Evolutionary conservation across 805 yeast species (phyloP), one percentile per base, ranked within the genome.

Genomic region (Nakazawaea populi): DNA sequence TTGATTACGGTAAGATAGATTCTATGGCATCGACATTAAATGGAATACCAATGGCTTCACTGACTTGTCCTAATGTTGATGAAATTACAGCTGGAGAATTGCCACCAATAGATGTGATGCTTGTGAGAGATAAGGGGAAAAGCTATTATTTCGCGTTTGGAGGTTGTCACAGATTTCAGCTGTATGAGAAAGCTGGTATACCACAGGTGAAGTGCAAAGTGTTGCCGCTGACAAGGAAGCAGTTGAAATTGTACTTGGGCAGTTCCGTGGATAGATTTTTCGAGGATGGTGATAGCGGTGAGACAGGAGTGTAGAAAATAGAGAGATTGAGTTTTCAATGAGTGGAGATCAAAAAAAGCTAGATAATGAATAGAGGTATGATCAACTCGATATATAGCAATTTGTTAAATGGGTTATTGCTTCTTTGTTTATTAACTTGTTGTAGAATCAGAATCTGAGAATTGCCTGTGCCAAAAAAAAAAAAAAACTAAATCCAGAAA

Each of bases 111-210:
- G 96, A 89, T 64, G 89, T 89, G 0, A 67, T 89, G 55, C 74
- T 75, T 37, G 87, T 88, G 2, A 72, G 83, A 42, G 85, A 85
- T 41, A 63, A 76, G 6, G 92, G 89, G 1, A 67, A 77, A 46
- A 73, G 67, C 37, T 76, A 75, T 63, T 88, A 84, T 60, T 88
- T 87, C 66, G 95, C 91, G 1, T 89, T 89, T 67, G 96, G 96
- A 6, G 96, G 96, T 0, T 89, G 96, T 62, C 96, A 89, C 62
- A 67, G 96, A 55, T 85, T 89, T 57, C 96, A 89, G 64, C 96
- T 96, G 0, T 89, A 89, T 61, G 94, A 88, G 52, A 73, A 71
- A 40, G 70, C 73, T 1, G 76, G 74, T 32, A 67, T 65, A 12
- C 62, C 66, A 28, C 58, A 75, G 69, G 95, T 89, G 8, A 82